These are phyloP conservation scores for Fusarium algeriense DNA, from an alignment of 2,329 filamentous ascomycete species.

Conservation along the genomic window DNA sequence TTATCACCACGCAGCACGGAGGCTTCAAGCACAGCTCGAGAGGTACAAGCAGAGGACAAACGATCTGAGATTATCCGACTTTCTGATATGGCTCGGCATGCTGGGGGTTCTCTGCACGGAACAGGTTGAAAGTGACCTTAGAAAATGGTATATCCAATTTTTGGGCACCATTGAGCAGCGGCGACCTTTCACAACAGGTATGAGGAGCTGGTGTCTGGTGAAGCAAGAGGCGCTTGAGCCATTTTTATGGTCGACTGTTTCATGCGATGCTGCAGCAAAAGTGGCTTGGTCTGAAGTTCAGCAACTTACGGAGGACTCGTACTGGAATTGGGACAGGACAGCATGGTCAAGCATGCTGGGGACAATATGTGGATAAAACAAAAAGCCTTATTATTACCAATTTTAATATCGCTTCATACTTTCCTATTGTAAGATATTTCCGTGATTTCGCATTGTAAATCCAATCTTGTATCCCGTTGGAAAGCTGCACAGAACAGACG, in stretches of 20 bases:
- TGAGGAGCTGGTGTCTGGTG: accelerated
- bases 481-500: too few species aligned
- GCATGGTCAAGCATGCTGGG: conserved; percentile 6
- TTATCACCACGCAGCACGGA: not conserved
- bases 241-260: not conserved
- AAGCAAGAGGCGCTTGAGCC: not conserved
- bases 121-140: not conserved
- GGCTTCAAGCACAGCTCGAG: not conserved
- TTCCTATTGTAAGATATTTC: too few species aligned
- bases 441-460: too few species aligned
- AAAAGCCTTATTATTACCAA: too few species aligned
- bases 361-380: conserved; percentile 2
- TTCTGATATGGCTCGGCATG: conserved; percentile 4
- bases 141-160: not conserved
- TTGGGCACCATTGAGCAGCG: not conserved
- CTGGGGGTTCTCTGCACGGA: not conserved
- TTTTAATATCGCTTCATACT: not conserved
- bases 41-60: not conserved
- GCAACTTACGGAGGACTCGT: not conserved
- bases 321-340: not conserved
- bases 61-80: accelerated
- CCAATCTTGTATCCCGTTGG: too few species aligned
- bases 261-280: not conserved
- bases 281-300: not conserved
- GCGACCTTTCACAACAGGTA: accelerated